phyloP scores from a whole-genome alignment of 805 yeast species.

The Hanseniaspora opuntiae region DNA sequence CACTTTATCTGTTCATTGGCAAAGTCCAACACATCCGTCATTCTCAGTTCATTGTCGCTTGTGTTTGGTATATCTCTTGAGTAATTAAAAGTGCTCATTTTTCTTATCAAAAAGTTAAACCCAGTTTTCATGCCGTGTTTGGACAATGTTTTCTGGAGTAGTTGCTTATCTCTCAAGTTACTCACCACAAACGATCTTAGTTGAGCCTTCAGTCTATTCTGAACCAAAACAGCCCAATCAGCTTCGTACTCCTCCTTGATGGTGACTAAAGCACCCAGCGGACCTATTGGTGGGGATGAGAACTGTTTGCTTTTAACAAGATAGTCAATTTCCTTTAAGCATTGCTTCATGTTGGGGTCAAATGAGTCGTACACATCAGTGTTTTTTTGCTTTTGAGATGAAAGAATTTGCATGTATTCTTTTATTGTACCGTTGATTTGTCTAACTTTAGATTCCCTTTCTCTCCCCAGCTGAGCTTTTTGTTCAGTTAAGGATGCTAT shows the following conservation, averaged over 20 bases:
- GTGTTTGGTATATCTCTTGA: conserved; percentile 31
- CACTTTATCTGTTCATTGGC: conserved; percentile 42
- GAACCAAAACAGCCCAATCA: conserved; percentile 50
- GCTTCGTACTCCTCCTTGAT: conserved; percentile 38
- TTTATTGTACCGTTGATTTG: neutral
- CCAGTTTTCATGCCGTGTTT: conserved; percentile 16
- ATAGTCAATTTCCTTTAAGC: conserved; percentile 31
- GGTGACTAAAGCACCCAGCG: conserved; percentile 51
- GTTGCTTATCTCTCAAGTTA: conserved; percentile 43
- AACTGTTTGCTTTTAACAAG: conserved; percentile 25
- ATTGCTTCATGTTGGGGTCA: conserved; percentile 32
- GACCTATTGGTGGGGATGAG: conserved; percentile 57
- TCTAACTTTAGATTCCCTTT: neutral
- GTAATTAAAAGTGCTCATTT: conserved; percentile 33
- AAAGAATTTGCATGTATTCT: neutral
- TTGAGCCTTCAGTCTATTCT: conserved; percentile 36
- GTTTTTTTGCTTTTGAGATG: conserved; percentile 21
- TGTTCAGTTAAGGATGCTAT: conserved; percentile 16
- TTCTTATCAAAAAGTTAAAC: conserved; percentile 13
- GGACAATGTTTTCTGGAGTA: conserved; percentile 28
- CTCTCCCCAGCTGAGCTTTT: neutral
- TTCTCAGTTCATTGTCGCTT: conserved; percentile 24
- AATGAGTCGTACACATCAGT: conserved; percentile 33
- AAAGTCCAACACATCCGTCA: conserved; percentile 50
- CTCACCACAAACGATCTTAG: conserved; percentile 57